phyloP scores from a whole-genome alignment of 2,329 filamentous ascomycete species.

The Fusarium anguioides region DNA sequence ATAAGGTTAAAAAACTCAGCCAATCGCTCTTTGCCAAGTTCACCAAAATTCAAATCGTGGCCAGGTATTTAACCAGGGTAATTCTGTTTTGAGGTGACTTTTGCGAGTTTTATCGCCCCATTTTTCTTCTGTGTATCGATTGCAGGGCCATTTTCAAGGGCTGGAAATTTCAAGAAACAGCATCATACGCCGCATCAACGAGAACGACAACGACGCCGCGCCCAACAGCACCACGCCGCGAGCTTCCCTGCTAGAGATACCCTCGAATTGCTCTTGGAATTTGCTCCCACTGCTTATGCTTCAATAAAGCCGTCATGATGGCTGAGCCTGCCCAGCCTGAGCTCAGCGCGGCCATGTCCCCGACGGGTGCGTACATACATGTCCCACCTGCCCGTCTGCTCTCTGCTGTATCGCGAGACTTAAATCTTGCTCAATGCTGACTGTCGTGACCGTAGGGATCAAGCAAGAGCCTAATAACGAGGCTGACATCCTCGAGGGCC shows the following conservation, averaged over 20 bases:
- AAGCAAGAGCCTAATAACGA: conserved; percentile 56
- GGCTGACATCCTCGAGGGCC: conserved; percentile 49
- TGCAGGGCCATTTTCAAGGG: conserved; percentile 23
- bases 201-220: conserved; percentile 37
- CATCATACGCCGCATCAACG: conserved; percentile 40
- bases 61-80: background rate
- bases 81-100: conserved; percentile 27
- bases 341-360: conserved; percentile 48
- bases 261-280: conserved; percentile 9
- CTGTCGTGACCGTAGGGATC: conserved; percentile 47
- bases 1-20: background rate
- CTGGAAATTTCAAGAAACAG: conserved; percentile 56
- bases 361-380: conserved; percentile 50
- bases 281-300: conserved; percentile 35
- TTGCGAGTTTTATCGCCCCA: conserved; percentile 36
- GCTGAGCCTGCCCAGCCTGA: conserved; percentile 55
- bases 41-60: background rate
- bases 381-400: conserved; percentile 21
- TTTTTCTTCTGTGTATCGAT: conserved; percentile 55
- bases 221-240: conserved; percentile 35
- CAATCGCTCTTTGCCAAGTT: background rate
- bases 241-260: conserved; percentile 30
- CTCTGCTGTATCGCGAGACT: conserved; percentile 21
- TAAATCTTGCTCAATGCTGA: conserved; percentile 41
- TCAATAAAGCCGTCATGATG: conserved; percentile 52